These are phyloP conservation scores for Theileria parva DNA, from an alignment of 169 alveolate genomes.

Conservation along the genomic window DNA sequence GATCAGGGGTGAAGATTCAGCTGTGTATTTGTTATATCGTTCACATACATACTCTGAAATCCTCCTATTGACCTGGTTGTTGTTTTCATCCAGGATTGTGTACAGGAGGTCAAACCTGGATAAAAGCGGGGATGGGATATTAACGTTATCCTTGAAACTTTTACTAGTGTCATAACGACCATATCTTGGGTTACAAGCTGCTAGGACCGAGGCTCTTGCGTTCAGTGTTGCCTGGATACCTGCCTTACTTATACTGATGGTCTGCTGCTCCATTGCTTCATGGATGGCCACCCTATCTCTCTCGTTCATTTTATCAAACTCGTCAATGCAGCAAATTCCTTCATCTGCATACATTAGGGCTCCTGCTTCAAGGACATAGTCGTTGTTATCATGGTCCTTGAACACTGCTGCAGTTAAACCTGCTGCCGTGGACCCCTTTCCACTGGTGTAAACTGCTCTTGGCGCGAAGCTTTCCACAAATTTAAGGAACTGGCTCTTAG, in stretches of 20 bases:
- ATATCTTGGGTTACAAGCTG: conserved; percentile 97
- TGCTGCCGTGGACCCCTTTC: conserved; percentile 96
- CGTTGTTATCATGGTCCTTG: conserved; percentile 96
- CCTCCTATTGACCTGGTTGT: conserved; percentile 75
- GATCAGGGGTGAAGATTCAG: conserved; percentile 1
- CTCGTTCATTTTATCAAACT: conserved; percentile 96
- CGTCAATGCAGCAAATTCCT: conserved; percentile 97
- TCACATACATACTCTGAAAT: conserved; percentile 51
- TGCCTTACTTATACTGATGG: conserved; percentile 96
- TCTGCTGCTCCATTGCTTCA: conserved; percentile 98
- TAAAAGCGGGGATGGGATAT: conserved; percentile 94
- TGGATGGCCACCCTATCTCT: conserved; percentile 98
- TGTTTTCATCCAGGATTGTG: conserved; percentile 90
- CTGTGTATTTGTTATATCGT: conserved; percentile 15
- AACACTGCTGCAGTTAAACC: conserved; percentile 97
- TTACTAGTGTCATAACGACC: conserved; percentile 93
- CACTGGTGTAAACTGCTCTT: conserved; percentile 93
- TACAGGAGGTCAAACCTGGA: conserved; percentile 95
- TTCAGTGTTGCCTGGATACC: conserved; percentile 97
- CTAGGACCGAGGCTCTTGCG: conserved; percentile 98
- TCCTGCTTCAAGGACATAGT: conserved; percentile 96
- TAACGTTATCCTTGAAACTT: conserved; percentile 88
- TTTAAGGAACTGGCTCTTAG: conserved; percentile 93
- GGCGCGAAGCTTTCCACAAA: conserved; percentile 90
- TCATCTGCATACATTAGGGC: conserved; percentile 97